These are phyloP conservation scores for Spiraea crenata DNA, from an alignment of 331 rosid species.

Conservation along the genomic window DNA sequence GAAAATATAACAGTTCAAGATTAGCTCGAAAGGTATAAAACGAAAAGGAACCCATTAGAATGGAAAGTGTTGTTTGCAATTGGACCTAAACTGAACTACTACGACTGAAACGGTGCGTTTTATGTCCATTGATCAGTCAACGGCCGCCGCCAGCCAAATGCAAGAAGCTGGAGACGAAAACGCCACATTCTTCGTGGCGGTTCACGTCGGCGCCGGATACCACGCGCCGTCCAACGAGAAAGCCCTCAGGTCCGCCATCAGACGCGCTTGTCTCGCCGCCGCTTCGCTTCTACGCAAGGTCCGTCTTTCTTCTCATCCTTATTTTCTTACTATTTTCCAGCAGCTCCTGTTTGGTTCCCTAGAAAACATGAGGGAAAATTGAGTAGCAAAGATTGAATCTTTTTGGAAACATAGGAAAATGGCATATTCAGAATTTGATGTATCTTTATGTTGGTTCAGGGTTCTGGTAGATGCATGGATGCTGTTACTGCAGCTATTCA, in stretches of 20 bases:
- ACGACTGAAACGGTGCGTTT: neutral
- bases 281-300: conserved; percentile 62
- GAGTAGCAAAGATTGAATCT: neutral
- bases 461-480: conserved; percentile 62
- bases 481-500: conserved; percentile 84
- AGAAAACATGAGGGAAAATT: neutral
- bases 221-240: conserved; percentile 83
- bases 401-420: neutral
- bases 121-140: neutral
- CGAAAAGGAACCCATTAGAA: too few relatives aligned
- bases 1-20: too few relatives aligned
- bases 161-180: conserved; percentile 22
- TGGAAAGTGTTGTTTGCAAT: too few relatives aligned
- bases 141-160: conserved; percentile 18
- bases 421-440: neutral
- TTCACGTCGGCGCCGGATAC: conserved; percentile 94
- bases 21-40: too few relatives aligned
- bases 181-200: conserved; percentile 74
- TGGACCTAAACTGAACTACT: neutral
- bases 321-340: neutral
- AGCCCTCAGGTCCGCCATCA: conserved; percentile 79
- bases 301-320: neutral
- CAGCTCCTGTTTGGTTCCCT: conserved; percentile 10
- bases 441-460: conserved; percentile 33
- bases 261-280: conserved; percentile 87